These are phyloP conservation scores for Akanthomyces uredinophilus DNA, from an alignment of 2,329 filamentous ascomycete genomes.

Conservation along the genomic window DNA sequence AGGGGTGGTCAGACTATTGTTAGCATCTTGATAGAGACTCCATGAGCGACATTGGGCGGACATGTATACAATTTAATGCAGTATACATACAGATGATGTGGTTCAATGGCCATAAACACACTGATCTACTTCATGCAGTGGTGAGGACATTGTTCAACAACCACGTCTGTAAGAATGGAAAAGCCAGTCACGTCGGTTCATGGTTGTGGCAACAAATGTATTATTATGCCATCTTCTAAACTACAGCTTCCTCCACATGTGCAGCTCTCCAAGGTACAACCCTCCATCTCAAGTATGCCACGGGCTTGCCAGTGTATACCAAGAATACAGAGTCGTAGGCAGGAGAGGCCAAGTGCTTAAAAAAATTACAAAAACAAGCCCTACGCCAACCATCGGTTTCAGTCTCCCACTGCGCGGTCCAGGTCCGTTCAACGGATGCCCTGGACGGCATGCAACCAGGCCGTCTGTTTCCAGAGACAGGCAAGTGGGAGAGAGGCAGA, in stretches of 20 bases:
- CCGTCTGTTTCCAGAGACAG: slow-evolving; percentile 15
- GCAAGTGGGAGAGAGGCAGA: slow-evolving; percentile 8
- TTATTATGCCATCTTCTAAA: slow-evolving; percentile 12
- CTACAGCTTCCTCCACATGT: slow-evolving; percentile 7
- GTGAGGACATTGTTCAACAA: no score
- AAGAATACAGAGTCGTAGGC: neutral
- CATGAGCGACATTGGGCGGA: neutral
- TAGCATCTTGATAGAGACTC: neutral
- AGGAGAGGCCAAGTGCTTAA: neutral
- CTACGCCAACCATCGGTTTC: slow-evolving; percentile 6
- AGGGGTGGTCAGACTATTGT: no score
- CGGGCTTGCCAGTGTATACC: slow-evolving; percentile 1
- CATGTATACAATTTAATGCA: neutral
- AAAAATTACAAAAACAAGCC: slow-evolving; percentile 6
- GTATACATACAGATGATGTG: neutral
- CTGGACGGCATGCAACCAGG: slow-evolving; percentile 14
- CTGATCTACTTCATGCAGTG: no score
- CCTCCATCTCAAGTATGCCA: neutral
- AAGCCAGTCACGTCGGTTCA: neutral
- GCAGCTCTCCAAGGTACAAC: neutral
- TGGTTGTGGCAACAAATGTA: neutral
- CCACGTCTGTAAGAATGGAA: no score
- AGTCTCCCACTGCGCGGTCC: slow-evolving; percentile 5
- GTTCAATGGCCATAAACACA: no score
- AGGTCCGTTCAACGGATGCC: slow-evolving; percentile 14